Evolutionary conservation across 2,329 filamentous ascomycete genomes (phyloP), one percentile per base, ranked within the genome.

Genomic region (Alternaria alternata): DNA sequence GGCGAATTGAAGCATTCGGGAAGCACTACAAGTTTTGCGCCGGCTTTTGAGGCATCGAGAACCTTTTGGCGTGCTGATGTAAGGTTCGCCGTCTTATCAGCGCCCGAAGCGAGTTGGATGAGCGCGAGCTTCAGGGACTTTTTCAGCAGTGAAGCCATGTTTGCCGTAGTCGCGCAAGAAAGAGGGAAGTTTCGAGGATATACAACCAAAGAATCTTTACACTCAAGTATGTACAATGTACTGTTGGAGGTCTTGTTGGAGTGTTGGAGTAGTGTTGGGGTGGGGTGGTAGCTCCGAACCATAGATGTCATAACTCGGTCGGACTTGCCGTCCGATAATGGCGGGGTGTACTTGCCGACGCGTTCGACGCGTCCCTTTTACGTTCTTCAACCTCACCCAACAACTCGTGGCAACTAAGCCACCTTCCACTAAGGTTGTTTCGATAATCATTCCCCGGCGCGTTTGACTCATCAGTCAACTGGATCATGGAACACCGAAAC

Each of bases 1-100:
- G 95, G 95, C 42, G 92, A 96, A 84, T 99, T 99, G 88, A 99
- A 99, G 85, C 95, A 99, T 83, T 99, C 95, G 36, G 95, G 95
- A 18, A 99, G 87, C 34, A 98, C 93, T 66, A 98, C 89, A 61
- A 99, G 88, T 58, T 91, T 88, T 61, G 94, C 93, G 68, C 94
- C 94, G 11, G 56, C 82, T 26, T 83, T 79, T 24, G 93, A 90
- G 5, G 95, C 94, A 78, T 93, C 89, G 64, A 93, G 86, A 59
- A 98, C 93, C 77, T 95, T 94, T 43, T 85, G 84, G 58, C 91
- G 90, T 12, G 95, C 94, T 77, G 90, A 90, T 22, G 85, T 76
- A 64, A 99, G 92, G 81, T 99, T 99, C 67, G 86, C 86, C 11
- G 88, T 77, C 83, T 99, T 99, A 83, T 97, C 92, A 66, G 90